Base-by-base conservation (phyloP, 495 filamentous ascomycete genomes). In the Talaromyces thailandensis region DNA sequence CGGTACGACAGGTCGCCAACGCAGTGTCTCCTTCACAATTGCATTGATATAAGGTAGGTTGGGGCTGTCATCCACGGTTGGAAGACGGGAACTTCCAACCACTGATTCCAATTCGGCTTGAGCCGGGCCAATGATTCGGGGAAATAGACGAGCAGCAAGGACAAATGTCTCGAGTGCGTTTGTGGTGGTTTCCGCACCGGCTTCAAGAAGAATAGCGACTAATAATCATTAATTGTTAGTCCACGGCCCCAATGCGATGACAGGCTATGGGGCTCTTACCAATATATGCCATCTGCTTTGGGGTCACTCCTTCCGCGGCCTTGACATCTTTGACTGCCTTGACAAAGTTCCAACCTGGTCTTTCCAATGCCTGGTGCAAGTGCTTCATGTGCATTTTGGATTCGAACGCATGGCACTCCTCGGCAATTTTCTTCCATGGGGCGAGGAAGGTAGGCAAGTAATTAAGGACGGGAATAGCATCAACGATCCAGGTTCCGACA, bases 1-100 rank as follows among this genome's bases (percentile, higher is more conserved):
- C 0, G 81, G 70, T 0, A 55, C 25, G 0, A 78, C 57, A 0
- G 75, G 66, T 21, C 69, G 66, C 76, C 76, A 79, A 28, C 76
- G 71, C 7, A 71, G 65, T 1, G 63, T 63, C 60, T 81, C 78
- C 50, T 71, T 69, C 16, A 79, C 65, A 9, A 74, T 57, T 1
- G 70, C 73, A 6, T 64, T 45, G 18, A 75, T 63, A 55, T 79
- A 79, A 0, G 70, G 71, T 5, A 81, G 57, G 0, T 64, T 40
- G 14, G 35, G 35, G 35, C 35, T 40, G 14, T 40, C 35, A 40
- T 40, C 35, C 16, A 40, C 14, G 2, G 35, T 40, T 40, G 35
- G 35, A 16, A 40, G 35, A 5, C 35, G 35, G 9, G 35, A 40
- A 16, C 4, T 40, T n/a, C 35, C 35, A 40, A 40, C 35, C 14